Conservation (phyloP, 176 grass and related monocot species). For the Oryza coarctata region DNA sequence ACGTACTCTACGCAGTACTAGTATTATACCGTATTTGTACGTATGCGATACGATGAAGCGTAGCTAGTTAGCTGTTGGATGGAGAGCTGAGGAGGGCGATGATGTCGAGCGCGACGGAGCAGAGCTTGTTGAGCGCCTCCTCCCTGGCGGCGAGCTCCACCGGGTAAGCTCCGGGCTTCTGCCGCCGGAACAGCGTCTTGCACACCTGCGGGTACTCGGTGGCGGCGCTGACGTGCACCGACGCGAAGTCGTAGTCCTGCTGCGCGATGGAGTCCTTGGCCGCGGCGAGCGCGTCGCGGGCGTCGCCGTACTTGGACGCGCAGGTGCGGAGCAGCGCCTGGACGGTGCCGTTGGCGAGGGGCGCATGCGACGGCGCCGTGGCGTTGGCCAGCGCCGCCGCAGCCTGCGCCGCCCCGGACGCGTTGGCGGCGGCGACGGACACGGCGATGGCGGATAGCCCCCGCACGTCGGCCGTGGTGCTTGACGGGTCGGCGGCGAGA, state of each 20-base stretch:
- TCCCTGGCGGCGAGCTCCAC: slow-evolving; percentile 52
- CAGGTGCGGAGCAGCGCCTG: slow-evolving; percentile 53
- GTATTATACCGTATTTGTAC: background rate
- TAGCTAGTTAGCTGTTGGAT: background rate
- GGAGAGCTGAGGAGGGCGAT: slow-evolving; percentile 48
- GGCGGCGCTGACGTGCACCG: slow-evolving; percentile 74
- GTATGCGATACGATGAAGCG: background rate
- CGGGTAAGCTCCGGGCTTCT: slow-evolving; percentile 50
- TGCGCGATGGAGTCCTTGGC: slow-evolving; percentile 45
- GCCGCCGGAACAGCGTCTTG: slow-evolving; percentile 57
- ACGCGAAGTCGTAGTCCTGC: slow-evolving; percentile 69
- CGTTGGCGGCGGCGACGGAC: slow-evolving; percentile 53
- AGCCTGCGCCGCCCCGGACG: slow-evolving; percentile 46
- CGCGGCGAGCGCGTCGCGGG: slow-evolving; percentile 51
- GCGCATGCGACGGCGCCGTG: background rate
- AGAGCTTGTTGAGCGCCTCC: slow-evolving; percentile 57
- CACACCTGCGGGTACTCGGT: slow-evolving; percentile 83
- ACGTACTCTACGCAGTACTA: background rate
- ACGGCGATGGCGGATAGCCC: slow-evolving; percentile 71
- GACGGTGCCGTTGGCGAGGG: slow-evolving; percentile 11
- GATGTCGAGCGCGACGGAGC: slow-evolving; percentile 76
- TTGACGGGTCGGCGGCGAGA: slow-evolving; percentile 61
- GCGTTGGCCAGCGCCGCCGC: slow-evolving; percentile 42
- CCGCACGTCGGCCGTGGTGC: slow-evolving; percentile 60
- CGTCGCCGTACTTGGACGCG: slow-evolving; percentile 56